A percentile compares a stretch with the other conserved stretches of the same genome.
Conservation (phyloP, 2,329 filamentous ascomycete genomes). For the Cercospora berteroae region DNA sequence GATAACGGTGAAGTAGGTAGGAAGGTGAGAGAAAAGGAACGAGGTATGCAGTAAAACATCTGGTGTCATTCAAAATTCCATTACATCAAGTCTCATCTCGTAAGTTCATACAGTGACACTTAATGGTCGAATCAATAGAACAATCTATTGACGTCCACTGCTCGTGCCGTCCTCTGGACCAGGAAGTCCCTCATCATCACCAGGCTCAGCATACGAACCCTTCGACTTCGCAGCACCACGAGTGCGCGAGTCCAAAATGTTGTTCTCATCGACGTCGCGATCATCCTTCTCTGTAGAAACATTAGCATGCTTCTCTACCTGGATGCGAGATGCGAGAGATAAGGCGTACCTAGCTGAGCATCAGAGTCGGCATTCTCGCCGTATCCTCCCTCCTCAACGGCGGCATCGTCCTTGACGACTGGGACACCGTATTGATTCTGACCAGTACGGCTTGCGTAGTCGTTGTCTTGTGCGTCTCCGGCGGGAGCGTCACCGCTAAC, state of each 20-base stretch:
- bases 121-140: too few species aligned
- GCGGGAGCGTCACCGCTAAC: constrained; percentile 33
- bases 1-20: too few species aligned
- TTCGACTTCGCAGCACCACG: constrained; percentile 47
- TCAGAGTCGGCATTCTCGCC: constrained; percentile 47
- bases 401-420: constrained; percentile 49
- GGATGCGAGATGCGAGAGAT: neutral
- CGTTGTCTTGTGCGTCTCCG: constrained; percentile 43
- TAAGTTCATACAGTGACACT: too few species aligned
- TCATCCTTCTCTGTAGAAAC: constrained; percentile 46
- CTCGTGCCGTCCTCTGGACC: constrained; percentile 28
- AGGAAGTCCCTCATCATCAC: constrained; percentile 49
- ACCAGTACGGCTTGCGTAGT: constrained; percentile 49
- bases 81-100: too few species aligned
- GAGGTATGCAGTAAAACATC: neutral
- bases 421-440: constrained; percentile 48
- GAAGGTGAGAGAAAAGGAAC: neutral
- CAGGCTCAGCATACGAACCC: constrained; percentile 52
- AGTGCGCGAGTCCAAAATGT: constrained; percentile 50
- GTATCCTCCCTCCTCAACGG: constrained; percentile 38
- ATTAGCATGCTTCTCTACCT: neutral
- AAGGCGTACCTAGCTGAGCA: constrained; percentile 44
- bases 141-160: constrained; percentile 11
- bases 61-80: neutral
- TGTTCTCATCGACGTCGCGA: constrained; percentile 48